phyloP scores from a whole-genome alignment of 495 filamentous ascomycete genomes.

The Neurospora tetraspora region DNA sequence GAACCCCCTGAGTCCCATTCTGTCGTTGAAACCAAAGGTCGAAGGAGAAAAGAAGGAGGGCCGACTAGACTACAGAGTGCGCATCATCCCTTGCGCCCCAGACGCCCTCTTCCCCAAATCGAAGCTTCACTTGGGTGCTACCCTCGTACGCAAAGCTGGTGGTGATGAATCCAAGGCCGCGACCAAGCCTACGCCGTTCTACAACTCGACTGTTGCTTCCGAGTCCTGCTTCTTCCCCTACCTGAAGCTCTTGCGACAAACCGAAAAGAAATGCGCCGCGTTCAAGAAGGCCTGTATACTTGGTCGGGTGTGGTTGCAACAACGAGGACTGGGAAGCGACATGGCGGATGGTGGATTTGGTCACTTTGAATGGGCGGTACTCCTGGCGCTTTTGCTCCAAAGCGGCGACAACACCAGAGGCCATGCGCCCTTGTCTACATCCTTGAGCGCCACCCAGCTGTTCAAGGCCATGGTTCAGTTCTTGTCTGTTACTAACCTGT shows the following conservation, averaged over 20 bases:
- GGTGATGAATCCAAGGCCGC: constrained; percentile 21
- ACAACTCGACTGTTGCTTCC: constrained; percentile 77
- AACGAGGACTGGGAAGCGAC: constrained; percentile 64
- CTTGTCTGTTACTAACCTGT: constrained; percentile 59
- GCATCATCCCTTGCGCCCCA: constrained; percentile 65
- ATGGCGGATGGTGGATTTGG: constrained; percentile 80
- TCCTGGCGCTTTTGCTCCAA: constrained; percentile 73
- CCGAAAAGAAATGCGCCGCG: constrained; percentile 53
- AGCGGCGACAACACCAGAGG: constrained; percentile 55
- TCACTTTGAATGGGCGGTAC: constrained; percentile 76
- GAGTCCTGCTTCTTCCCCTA: constrained; percentile 65
- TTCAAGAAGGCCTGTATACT: constrained; percentile 79
- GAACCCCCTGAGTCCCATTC: constrained; percentile 65
- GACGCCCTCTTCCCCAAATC: constrained; percentile 53
- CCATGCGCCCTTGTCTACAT: constrained; percentile 57
- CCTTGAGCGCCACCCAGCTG: constrained; percentile 84
- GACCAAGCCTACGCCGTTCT: constrained; percentile 61
- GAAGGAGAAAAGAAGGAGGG: constrained; percentile 9
- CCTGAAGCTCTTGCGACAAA: constrained; percentile 56
- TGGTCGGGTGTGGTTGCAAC: constrained; percentile 78
- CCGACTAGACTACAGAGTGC: constrained; percentile 47
- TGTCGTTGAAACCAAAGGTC: constrained; percentile 39
- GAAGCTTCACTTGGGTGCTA: constrained; percentile 61
- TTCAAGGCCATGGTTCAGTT: constrained; percentile 89
- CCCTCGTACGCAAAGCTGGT: constrained; percentile 50